A percentile compares a stretch with the other conserved stretches of the same genome.
These are phyloP conservation scores for Myxozyma geophila DNA, from an alignment of 805 yeast species.

Conservation along the genomic window DNA sequence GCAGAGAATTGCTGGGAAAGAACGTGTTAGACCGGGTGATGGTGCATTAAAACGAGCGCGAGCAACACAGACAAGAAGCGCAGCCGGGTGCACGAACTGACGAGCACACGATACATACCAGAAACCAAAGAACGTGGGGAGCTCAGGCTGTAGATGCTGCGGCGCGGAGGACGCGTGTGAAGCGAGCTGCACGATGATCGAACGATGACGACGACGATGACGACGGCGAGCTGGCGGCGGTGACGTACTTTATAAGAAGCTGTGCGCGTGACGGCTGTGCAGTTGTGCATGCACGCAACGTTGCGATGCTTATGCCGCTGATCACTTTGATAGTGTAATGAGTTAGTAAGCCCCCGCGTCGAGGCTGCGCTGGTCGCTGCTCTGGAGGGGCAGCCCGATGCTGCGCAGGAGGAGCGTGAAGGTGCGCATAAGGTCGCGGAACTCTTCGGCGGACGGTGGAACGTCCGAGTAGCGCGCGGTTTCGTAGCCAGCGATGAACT, in stretches of 20 bases:
- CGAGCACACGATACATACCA: neutral
- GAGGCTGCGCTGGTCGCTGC: neutral
- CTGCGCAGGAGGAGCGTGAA: slow-evolving; percentile 26
- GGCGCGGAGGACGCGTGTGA: slow-evolving; percentile 17
- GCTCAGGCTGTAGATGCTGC: slow-evolving; percentile 1
- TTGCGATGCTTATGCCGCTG: slow-evolving; percentile 10
- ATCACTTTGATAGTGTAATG: neutral
- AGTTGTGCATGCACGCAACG: neutral
- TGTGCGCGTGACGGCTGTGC: neutral
- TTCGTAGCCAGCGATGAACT: slow-evolving; percentile 64
- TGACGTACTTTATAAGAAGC: slow-evolving; percentile 26
- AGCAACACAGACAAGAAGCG: neutral
- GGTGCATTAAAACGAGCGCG: no score
- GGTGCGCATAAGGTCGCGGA: slow-evolving; percentile 59
- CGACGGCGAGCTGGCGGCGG: slow-evolving; percentile 18
- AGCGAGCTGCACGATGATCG: slow-evolving; percentile 20
- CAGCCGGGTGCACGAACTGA: neutral
- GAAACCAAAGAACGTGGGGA: neutral
- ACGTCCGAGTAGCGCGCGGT: slow-evolving; percentile 67
- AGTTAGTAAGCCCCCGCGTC: neutral
- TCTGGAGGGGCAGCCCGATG: slow-evolving; percentile 11
- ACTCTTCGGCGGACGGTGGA: slow-evolving; percentile 61
- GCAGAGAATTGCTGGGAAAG: no score
- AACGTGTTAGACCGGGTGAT: neutral
- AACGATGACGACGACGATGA: slow-evolving; percentile 30